phyloP scores from a whole-genome alignment of 805 yeast species.

The Saccharomycopsis oosterbeekiorum region DNA sequence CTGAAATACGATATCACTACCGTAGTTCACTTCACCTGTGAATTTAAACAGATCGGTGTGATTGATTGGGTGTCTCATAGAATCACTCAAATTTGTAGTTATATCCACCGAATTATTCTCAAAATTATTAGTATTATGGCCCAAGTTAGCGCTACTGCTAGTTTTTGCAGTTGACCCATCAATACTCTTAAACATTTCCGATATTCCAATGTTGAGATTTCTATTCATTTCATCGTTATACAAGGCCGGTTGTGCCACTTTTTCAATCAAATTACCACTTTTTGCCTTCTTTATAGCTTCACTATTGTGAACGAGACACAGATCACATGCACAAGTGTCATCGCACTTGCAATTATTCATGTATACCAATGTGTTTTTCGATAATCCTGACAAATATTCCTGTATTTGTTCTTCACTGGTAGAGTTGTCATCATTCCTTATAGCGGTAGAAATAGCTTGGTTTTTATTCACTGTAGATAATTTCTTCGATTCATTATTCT shows the following conservation, averaged over 20 bases:
- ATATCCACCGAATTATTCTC: not conserved
- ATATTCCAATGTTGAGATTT: not conserved
- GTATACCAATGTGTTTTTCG: not conserved
- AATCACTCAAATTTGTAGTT: not conserved
- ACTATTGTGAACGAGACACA: slow-evolving; percentile 12
- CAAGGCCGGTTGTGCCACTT: not conserved
- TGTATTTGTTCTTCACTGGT: not conserved
- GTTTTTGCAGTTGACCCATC: not conserved
- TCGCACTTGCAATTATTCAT: slow-evolving; percentile 11
- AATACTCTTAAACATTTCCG: not conserved
- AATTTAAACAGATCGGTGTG: not conserved
- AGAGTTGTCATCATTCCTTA: not conserved
- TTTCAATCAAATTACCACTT: not conserved
- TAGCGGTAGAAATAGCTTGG: not conserved
- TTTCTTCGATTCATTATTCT: not conserved
- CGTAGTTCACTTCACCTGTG: not conserved
- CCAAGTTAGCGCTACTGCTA: not conserved
- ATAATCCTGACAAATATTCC: not conserved
- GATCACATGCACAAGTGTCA: slow-evolving; percentile 14
- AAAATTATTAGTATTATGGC: not conserved
- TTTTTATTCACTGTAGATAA: not conserved
- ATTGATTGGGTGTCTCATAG: not conserved
- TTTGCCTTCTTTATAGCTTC: not conserved
- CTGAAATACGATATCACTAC: not conserved
- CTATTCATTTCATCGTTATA: not conserved